These are phyloP conservation scores for Erysimum cheiranthoides DNA, from an alignment of 345 rosid species.

Conservation along the genomic window DNA sequence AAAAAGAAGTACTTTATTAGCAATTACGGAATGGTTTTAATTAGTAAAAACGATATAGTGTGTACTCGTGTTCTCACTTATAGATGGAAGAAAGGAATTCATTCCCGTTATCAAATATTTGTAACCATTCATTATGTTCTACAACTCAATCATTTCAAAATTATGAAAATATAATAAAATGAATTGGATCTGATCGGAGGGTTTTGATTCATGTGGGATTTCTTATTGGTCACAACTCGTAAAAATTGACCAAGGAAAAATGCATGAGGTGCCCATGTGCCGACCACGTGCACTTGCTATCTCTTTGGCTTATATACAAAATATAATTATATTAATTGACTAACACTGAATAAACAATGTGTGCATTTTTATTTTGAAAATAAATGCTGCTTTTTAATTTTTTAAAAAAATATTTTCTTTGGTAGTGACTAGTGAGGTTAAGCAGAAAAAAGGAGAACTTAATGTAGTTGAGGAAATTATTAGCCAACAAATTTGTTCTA, in stretches of 20 bases:
- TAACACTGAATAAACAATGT: neutral
- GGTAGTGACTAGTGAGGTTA: too few species aligned
- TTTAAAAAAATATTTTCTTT: too few species aligned
- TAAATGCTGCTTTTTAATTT: too few species aligned
- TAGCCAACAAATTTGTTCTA: too few species aligned
- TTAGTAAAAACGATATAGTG: neutral
- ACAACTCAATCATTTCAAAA: neutral
- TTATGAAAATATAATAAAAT: neutral
- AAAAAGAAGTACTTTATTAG: too few species aligned
- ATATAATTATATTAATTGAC: neutral
- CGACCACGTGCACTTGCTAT: constrained; percentile 41
- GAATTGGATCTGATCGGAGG: constrained; percentile 26
- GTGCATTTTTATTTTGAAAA: neutral
- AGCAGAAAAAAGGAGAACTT: too few species aligned
- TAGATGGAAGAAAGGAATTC: neutral
- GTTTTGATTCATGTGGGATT: constrained; percentile 29
- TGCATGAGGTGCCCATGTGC: constrained; percentile 47
- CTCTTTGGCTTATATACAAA: constrained; percentile 13
- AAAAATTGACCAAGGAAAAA: constrained; percentile 40
- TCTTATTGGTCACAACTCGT: constrained; percentile 19
- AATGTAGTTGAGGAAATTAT: too few species aligned
- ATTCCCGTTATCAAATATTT: neutral
- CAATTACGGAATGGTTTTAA: neutral
- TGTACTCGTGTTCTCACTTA: constrained; percentile 4
- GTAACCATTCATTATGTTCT: neutral